Evolutionary conservation across 768 basidiomycete species (phyloP).

Genomic region (Xerocomellus intermedius): DNA sequence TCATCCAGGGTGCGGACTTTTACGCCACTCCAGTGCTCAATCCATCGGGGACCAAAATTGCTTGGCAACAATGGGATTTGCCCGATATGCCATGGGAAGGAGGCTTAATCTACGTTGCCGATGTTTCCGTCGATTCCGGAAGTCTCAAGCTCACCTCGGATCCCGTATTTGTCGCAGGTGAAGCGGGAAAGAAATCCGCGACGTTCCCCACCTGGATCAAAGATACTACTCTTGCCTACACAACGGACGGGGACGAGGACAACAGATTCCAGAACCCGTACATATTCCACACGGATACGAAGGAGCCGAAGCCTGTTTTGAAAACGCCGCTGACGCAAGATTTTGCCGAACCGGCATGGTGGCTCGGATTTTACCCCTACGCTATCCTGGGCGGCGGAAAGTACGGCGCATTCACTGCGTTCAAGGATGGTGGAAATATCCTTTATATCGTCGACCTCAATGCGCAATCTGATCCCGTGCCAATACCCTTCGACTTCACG

Average conservation of each 20-base stretch:
- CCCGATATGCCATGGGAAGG: slow-evolving; percentile 72
- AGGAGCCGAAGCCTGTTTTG: slow-evolving; percentile 28
- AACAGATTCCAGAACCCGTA: slow-evolving; percentile 57
- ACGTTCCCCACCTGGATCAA: slow-evolving; percentile 39
- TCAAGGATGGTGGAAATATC: slow-evolving; percentile 29
- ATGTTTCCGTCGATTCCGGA: slow-evolving; percentile 24
- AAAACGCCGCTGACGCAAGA: slow-evolving; percentile 19
- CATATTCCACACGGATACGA: slow-evolving; percentile 22
- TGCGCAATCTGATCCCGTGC: background rate
- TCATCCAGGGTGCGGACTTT: slow-evolving; percentile 61
- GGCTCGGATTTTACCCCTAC: slow-evolving; percentile 17
- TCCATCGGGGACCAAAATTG: slow-evolving; percentile 51
- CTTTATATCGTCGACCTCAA: slow-evolving; percentile 32
- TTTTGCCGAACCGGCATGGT: slow-evolving; percentile 22
- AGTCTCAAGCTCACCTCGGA: slow-evolving; percentile 26
- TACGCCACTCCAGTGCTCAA: slow-evolving; percentile 59
- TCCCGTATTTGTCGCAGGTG: slow-evolving; percentile 46
- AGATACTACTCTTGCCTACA: slow-evolving; percentile 55
- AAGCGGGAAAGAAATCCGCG: slow-evolving; percentile 35
- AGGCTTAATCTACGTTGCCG: slow-evolving; percentile 48
- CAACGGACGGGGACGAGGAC: slow-evolving; percentile 52
- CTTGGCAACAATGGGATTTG: slow-evolving; percentile 64
- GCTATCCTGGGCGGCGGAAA: slow-evolving; percentile 22
- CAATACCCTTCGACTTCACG: slow-evolving; percentile 4
- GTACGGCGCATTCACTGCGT: slow-evolving; percentile 31